Conservation (phyloP, 2,329 filamentous ascomycete genomes). For the Fusarium domesticum region DNA sequence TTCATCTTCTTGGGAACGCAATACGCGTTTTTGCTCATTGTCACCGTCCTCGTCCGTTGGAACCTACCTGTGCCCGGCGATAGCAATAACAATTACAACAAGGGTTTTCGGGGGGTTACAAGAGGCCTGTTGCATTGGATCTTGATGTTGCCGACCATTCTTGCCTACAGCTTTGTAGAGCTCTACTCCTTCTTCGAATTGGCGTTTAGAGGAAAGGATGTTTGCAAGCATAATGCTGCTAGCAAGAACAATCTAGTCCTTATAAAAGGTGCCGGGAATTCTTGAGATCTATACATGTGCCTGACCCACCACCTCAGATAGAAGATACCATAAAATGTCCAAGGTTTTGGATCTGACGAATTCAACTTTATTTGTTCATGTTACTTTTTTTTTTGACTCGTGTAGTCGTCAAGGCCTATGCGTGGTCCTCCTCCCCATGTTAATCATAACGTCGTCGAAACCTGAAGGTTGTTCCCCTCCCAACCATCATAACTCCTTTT, state of each 20-base stretch:
- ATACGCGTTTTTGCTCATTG: constrained; percentile 8
- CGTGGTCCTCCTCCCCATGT: neutral
- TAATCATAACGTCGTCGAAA: constrained; percentile 1
- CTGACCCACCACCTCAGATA: neutral
- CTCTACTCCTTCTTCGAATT: constrained; percentile 19
- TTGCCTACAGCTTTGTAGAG: constrained; percentile 18
- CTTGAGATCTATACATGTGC: neutral
- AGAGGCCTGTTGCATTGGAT: constrained; percentile 14
- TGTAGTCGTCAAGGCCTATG: constrained; percentile 1
- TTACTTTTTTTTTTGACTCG: constrained; percentile 1
- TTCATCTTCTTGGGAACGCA: constrained; percentile 12
- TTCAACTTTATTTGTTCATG: constrained; percentile 1
- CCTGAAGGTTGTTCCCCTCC: constrained; percentile 1
- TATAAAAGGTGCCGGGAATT: neutral
- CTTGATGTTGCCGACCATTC: constrained; percentile 15
- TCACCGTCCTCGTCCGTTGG: constrained; percentile 12
- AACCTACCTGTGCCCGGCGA: constrained; percentile 2
- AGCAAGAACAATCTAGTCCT: constrained; percentile 13
- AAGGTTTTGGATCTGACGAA: constrained; percentile 4
- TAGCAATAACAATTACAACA: constrained; percentile 3
- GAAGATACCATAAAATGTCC: constrained; percentile 1
- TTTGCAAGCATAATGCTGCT: constrained; percentile 16
- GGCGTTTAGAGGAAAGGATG: constrained; percentile 13
- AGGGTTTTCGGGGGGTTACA: constrained; percentile 1
- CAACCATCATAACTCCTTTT: constrained; percentile 1